Evolutionary conservation across 257 asterid genomes (phyloP).

Genomic region (Fraxinus pennsylvanica): DNA sequence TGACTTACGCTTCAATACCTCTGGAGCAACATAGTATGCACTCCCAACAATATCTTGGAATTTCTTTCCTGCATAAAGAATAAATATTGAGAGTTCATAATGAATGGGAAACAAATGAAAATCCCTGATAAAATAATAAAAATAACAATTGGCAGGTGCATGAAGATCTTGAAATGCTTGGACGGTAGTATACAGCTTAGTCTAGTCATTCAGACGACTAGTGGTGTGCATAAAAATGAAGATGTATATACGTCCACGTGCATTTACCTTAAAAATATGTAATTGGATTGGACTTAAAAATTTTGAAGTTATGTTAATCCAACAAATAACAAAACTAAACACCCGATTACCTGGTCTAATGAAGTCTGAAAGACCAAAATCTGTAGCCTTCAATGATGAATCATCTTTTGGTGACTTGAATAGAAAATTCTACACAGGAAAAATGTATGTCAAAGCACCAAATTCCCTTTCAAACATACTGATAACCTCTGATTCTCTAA

Average conservation of each 20-base stretch:
- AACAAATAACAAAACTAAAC: constrained; percentile 11
- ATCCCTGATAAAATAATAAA: neutral
- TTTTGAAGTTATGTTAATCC: neutral
- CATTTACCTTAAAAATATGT: neutral
- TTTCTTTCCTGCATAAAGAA: constrained; percentile 60
- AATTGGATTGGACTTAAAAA: constrained; percentile 11
- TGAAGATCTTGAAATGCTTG: neutral
- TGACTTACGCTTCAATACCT: constrained; percentile 90
- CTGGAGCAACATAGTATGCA: constrained; percentile 99
- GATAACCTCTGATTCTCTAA: neutral
- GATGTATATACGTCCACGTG: neutral
- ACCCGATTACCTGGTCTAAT: constrained; percentile 79
- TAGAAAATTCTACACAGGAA: constrained; percentile 72
- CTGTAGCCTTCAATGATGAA: constrained; percentile 90
- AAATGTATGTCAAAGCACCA: constrained; percentile 25
- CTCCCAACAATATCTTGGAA: constrained; percentile 98
- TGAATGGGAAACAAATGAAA: neutral
- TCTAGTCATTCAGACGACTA: neutral
- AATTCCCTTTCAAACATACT: constrained; percentile 4
- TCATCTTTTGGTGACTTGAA: constrained; percentile 86
- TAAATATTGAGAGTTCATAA: constrained; percentile 6
- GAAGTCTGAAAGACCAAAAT: constrained; percentile 97
- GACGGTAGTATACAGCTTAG: neutral
- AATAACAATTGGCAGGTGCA: constrained; percentile 1
- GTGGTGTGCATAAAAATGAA: neutral